Conservation (phyloP, 192 early-diverging fungal genomes). For the Tieghemiomyces parasiticus region DNA sequence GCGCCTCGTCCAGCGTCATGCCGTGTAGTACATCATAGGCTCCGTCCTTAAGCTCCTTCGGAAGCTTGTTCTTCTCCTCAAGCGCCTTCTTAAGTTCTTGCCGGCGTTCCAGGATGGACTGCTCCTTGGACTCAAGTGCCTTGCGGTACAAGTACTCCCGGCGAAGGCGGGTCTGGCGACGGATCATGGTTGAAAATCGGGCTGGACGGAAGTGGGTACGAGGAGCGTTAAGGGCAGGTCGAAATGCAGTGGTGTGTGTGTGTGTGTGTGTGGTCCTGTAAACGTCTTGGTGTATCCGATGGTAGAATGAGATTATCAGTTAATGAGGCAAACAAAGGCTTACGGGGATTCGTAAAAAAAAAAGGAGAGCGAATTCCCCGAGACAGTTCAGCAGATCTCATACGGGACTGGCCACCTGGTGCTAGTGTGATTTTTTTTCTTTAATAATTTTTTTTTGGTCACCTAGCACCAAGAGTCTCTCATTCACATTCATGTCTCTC, state of each 20-base stretch:
- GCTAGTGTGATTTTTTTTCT: not conserved
- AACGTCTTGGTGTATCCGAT: too few species aligned
- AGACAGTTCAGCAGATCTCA: too few species aligned
- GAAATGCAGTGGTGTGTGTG: too few species aligned
- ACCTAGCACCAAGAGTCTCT: not conserved
- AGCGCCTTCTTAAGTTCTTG: constrained; percentile 87
- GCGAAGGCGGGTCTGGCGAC: constrained; percentile 74
- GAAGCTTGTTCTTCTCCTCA: constrained; percentile 73
- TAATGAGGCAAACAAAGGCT: too few species aligned
- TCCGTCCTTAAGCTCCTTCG: constrained; percentile 69
- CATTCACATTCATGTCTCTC: not conserved
- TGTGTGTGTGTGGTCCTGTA: too few species aligned
- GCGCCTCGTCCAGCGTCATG: constrained; percentile 78
- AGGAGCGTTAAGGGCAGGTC: too few species aligned
- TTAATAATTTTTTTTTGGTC: not conserved
- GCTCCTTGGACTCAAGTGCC: constrained; percentile 85
- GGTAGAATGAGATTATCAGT: too few species aligned
- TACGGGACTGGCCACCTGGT: not conserved
- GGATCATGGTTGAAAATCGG: constrained; percentile 36
- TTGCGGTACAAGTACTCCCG: constrained; percentile 96
- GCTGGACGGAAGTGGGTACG: too few species aligned
- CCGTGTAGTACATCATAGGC: constrained; percentile 57
- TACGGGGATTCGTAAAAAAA: too few species aligned
- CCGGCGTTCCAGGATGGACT: constrained; percentile 83
- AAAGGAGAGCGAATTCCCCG: too few species aligned